Evolutionary conservation across 2,329 filamentous ascomycete genomes (phyloP), one percentile per base, ranked within the genome.

Genomic region (Xylariomycetidae sp.): DNA sequence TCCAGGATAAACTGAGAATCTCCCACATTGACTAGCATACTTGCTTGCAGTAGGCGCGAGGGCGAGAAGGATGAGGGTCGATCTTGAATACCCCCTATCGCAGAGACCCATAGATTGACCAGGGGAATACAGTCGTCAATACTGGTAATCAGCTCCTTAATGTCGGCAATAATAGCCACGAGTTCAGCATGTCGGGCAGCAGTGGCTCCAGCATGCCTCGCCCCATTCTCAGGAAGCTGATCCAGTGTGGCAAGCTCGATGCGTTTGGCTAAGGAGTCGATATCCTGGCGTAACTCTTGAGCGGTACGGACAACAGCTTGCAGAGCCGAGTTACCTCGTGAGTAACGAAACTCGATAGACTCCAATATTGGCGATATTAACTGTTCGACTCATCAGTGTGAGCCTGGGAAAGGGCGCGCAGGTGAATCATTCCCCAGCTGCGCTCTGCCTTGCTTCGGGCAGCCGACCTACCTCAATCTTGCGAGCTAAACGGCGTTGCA

Each of bases 91-190:
- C 90, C 88, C 0, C 92, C 92, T 2, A 90, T 96, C 1, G 89
- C 90, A 2, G 88, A 92, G 45, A 98, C 94, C 35, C 92, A 92
- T 17, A 98, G 71, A 49, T 92, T 95, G 56, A 98, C 83, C 4
- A 95, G 69, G 1, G 90, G 90, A 9, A 97, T 87, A 10, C 90
- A 85, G 58, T 92, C 83, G 57, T 97, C 90, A 41, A 98, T 94
- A 7, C 83, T 78, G 9, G 67, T 64, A 2, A 97, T 71, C 3
- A 98, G 64, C 10, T 66, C 70, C 53, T 81, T 85, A 51, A 95
- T 90, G 28, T 89, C 85, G 9, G 64, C 55, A 33, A 90, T 77
- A 43, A 97, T 85, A 25, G 66, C 62, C 33, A 75, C 70, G 15
- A 95, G 66, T 51, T 90, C 81, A 2, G 66, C 59, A 36, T 82